Percentiles rank a stretch among this genome's conserved stretches.
Evolutionary conservation across 2,329 filamentous ascomycete species (phyloP).

Genomic region (Aspergillus puulaauensis): DNA sequence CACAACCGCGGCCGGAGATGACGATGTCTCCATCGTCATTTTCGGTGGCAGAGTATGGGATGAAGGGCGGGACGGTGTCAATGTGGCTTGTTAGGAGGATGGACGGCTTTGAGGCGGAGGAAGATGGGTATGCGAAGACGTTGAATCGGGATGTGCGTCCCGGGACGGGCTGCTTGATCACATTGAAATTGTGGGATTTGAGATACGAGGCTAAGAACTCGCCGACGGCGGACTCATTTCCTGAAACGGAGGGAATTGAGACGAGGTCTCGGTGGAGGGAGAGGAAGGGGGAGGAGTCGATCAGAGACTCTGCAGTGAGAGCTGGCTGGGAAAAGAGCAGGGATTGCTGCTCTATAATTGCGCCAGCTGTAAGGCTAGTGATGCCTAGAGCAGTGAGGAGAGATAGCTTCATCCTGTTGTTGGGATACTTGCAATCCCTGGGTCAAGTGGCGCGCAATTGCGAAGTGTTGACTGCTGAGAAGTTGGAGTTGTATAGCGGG

Average conservation of each 20-base stretch:
- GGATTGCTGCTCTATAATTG: not conserved
- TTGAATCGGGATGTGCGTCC: constrained; percentile 63
- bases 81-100: constrained; percentile 69
- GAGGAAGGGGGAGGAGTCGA: constrained; percentile 56
- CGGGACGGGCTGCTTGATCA: constrained; percentile 56
- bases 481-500: not conserved
- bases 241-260: constrained; percentile 69
- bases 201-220: constrained; percentile 69
- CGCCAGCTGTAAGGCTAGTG: not conserved
- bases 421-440: not conserved
- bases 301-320: constrained; percentile 21
- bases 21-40: constrained; percentile 28
- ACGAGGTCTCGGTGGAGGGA: constrained; percentile 74
- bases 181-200: constrained; percentile 57
- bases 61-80: constrained; percentile 62
- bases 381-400: constrained; percentile 1
- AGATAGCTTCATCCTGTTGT: constrained; percentile 3
- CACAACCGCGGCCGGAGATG: constrained; percentile 46
- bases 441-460: not conserved
- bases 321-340: not conserved
- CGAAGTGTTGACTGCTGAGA: not conserved
- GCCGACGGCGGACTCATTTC: constrained; percentile 67
- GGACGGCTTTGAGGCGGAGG: constrained; percentile 24
- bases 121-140: constrained; percentile 62
- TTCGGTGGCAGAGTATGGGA: constrained; percentile 46